Percentiles rank a stretch among this genome's conserved stretches.
These are phyloP conservation scores for Phytophthora melonis DNA, from an alignment of 352 stramenopile genomes.

Conservation along the genomic window DNA sequence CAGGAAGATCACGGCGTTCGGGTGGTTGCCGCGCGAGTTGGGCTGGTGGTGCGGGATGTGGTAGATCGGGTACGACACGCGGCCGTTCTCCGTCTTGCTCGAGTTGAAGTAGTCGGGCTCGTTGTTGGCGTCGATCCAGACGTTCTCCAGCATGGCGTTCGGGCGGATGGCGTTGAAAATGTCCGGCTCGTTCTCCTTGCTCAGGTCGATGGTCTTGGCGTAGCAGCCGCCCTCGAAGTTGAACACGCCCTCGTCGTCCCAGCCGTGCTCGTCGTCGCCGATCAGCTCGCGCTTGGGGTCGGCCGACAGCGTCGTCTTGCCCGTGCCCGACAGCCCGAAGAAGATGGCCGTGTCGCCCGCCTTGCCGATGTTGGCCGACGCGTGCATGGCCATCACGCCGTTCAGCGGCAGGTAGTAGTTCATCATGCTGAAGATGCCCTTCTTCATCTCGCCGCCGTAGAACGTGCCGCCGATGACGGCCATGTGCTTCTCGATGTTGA, in stretches of 20 bases:
- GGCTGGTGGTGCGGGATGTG: constrained; percentile 97
- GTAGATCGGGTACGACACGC: constrained; percentile 98
- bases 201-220: constrained; percentile 99
- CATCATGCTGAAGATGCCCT: constrained; percentile 99
- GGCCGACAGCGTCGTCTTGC: constrained; percentile 94
- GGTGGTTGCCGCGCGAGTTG: constrained; percentile 91
- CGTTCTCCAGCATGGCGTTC: constrained; percentile 98
- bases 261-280: constrained; percentile 95
- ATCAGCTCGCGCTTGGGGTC: constrained; percentile 89
- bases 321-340: constrained; percentile 95
- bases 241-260: constrained; percentile 98
- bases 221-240: constrained; percentile 99
- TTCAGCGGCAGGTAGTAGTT: constrained; percentile 98
- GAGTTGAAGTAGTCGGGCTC: constrained; percentile 96
- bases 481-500: constrained; percentile 97
- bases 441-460: constrained; percentile 99
- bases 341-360: constrained; percentile 97
- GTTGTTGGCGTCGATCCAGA: constrained; percentile 83
- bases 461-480: constrained; percentile 96
- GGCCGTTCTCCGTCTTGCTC: constrained; percentile 98
- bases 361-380: constrained; percentile 97
- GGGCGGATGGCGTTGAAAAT: constrained; percentile 98
- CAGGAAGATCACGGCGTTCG: constrained; percentile 98
- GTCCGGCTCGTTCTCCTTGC: constrained; percentile 96
- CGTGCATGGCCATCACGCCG: constrained; percentile 98